phyloP scores from a whole-genome alignment of 2,329 filamentous ascomycete genomes.

The Massarina eburnea region DNA sequence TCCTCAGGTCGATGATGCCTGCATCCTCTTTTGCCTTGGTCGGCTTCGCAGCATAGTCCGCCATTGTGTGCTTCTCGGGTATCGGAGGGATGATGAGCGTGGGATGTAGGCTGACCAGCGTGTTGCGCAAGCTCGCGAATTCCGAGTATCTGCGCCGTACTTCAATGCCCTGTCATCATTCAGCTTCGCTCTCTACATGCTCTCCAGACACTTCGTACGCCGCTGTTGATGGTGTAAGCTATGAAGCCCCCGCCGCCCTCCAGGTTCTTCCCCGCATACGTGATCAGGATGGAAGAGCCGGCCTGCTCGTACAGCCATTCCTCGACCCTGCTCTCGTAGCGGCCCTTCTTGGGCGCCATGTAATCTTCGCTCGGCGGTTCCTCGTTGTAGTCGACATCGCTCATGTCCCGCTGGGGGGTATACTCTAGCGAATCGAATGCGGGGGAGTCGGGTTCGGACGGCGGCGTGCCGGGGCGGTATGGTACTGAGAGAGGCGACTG shows the following conservation, averaged over 20 bases:
- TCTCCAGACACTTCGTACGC: constrained; percentile 58
- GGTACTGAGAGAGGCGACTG: constrained; percentile 24
- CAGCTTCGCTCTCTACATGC: constrained; percentile 9
- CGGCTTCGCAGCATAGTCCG: constrained; percentile 95
- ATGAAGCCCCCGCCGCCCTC: constrained; percentile 93
- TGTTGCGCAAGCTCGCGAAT: constrained; percentile 86
- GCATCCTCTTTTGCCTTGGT: constrained; percentile 98
- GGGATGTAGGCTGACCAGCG: constrained; percentile 87
- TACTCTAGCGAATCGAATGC: constrained; percentile 66
- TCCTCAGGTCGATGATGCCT: constrained; percentile 92
- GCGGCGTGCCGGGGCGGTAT: constrained; percentile 62
- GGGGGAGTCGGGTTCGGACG: constrained; percentile 71
- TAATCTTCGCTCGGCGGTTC: constrained; percentile 49
- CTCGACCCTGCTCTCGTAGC: constrained; percentile 93
- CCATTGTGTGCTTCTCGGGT: constrained; percentile 98
- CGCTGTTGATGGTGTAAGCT: constrained; percentile 94
- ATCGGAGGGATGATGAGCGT: constrained; percentile 96
- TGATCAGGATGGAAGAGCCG: constrained; percentile 85
- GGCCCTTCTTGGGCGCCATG: constrained; percentile 69
- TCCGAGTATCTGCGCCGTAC: constrained; percentile 95
- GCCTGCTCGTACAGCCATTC: constrained; percentile 97
- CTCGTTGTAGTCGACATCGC: constrained; percentile 61
- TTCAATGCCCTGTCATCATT: constrained; percentile 74
- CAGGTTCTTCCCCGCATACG: constrained; percentile 90
- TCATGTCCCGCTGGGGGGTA: constrained; percentile 56